Percentiles rank a stretch among this genome's conserved stretches.
Conservation (phyloP, 371 early-diverging fungal genomes). For the Smittium culicis region DNA sequence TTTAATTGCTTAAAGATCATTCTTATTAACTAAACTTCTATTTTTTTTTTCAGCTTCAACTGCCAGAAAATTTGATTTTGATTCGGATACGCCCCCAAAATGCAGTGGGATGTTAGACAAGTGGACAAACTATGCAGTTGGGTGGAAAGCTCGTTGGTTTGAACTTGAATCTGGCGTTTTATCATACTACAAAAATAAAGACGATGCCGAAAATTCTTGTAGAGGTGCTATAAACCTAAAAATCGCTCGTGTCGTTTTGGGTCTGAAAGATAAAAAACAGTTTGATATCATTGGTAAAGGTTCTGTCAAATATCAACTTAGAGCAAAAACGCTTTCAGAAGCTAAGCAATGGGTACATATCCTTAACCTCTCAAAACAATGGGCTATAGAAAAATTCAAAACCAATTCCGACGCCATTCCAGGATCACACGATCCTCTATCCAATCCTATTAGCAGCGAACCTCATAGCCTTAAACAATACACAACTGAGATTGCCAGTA, state of each 20-base stretch:
- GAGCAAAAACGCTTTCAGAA: constrained; percentile 34
- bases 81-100: constrained; percentile 35
- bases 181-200: constrained; percentile 59
- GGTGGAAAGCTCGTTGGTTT: constrained; percentile 65
- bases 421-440: too few species aligned
- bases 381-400: constrained; percentile 21
- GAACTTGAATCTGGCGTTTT: constrained; percentile 57
- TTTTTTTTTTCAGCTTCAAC: constrained; percentile 29
- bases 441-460: too few species aligned
- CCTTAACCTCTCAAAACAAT: constrained; percentile 54
- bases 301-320: constrained; percentile 47
- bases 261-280: constrained; percentile 41
- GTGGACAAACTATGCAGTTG: constrained; percentile 72
- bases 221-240: constrained; percentile 57
- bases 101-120: constrained; percentile 40
- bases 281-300: constrained; percentile 65
- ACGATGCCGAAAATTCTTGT: constrained; percentile 53
- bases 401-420: neutral
- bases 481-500: too few species aligned
- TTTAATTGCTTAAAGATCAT: too few species aligned
- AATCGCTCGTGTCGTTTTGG: constrained; percentile 43
- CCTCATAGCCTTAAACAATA: too few species aligned
- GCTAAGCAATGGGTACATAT: constrained; percentile 66
- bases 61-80: constrained; percentile 24
- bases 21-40: too few species aligned